Percentiles rank a stretch among this genome's conserved stretches.
phyloP scores from a whole-genome alignment of 1,284 basidiomycete species.

The Jaminaea rosea region DNA sequence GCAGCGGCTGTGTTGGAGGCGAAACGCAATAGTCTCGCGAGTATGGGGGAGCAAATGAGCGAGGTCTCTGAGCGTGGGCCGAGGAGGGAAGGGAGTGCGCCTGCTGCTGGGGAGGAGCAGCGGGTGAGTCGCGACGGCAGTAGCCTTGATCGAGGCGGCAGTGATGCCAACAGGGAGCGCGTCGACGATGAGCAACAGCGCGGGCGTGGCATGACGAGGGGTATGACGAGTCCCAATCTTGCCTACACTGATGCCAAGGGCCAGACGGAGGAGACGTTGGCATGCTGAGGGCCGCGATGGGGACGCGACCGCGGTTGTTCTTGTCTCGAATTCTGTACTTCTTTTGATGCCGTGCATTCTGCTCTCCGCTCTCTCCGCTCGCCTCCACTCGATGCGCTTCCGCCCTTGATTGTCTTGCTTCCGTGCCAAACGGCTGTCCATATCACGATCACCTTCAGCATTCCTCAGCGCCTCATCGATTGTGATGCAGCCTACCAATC shows the following conservation, averaged over 20 bases:
- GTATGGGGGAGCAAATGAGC: background rate
- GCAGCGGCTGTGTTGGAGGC: background rate
- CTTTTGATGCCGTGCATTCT: no score
- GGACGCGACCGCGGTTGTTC: background rate
- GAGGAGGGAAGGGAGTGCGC: background rate
- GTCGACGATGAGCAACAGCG: background rate
- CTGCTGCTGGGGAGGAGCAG: background rate
- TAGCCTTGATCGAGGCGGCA: conserved; percentile 6
- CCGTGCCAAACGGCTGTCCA: no score
- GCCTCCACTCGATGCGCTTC: no score
- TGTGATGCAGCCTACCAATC: no score
- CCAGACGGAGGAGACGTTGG: background rate
- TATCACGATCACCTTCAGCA: no score
- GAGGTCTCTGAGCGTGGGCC: background rate
- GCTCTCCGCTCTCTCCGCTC: conserved; percentile 10
- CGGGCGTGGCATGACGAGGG: background rate
- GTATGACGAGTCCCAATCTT: background rate
- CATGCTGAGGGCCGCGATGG: background rate
- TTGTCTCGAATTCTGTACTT: no score
- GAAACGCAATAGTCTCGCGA: background rate
- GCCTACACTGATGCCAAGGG: background rate
- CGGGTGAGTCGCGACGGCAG: background rate
- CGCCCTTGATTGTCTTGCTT: no score
- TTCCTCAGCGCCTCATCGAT: no score
- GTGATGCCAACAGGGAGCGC: background rate